These are phyloP conservation scores for Malassezia equina DNA, from an alignment of 1,284 basidiomycete species.

Conservation along the genomic window DNA sequence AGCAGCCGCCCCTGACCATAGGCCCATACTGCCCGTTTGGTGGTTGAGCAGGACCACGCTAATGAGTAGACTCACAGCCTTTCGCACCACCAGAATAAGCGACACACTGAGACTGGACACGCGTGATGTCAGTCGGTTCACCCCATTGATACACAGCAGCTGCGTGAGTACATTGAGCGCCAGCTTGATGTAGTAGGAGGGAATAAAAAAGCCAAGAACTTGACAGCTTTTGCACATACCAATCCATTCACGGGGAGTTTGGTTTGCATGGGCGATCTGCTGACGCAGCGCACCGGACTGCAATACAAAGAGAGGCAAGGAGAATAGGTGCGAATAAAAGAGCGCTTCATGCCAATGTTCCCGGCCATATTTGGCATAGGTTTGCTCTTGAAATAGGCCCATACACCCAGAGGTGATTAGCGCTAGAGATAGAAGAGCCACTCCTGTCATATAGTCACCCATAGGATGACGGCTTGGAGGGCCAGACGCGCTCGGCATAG, in stretches of 20 bases:
- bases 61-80: conserved; percentile 71
- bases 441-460: conserved; percentile 59
- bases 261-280: conserved; percentile 25
- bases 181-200: conserved; percentile 60
- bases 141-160: conserved; percentile 76
- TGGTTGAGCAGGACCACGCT: conserved; percentile 55
- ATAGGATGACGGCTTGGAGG: conserved; percentile 21
- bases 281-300: conserved; percentile 1
- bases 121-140: conserved; percentile 65
- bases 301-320: conserved; percentile 60
- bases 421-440: conserved; percentile 63
- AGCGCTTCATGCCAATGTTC: conserved; percentile 76
- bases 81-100: conserved; percentile 75
- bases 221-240: conserved; percentile 9
- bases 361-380: conserved; percentile 60
- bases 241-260: conserved; percentile 27
- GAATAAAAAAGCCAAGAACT: conserved; percentile 51
- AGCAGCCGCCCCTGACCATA: conserved; percentile 48
- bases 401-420: conserved; percentile 71
- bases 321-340: conserved; percentile 64
- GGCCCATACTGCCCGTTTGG: conserved; percentile 14
- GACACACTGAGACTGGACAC: conserved; percentile 75
- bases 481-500: neutral
- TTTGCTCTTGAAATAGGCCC: conserved; percentile 75
- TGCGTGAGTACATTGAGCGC: conserved; percentile 68